These are phyloP conservation scores for Cryphonectria carpinicola DNA, from an alignment of 2,329 filamentous ascomycete genomes.

Conservation along the genomic window DNA sequence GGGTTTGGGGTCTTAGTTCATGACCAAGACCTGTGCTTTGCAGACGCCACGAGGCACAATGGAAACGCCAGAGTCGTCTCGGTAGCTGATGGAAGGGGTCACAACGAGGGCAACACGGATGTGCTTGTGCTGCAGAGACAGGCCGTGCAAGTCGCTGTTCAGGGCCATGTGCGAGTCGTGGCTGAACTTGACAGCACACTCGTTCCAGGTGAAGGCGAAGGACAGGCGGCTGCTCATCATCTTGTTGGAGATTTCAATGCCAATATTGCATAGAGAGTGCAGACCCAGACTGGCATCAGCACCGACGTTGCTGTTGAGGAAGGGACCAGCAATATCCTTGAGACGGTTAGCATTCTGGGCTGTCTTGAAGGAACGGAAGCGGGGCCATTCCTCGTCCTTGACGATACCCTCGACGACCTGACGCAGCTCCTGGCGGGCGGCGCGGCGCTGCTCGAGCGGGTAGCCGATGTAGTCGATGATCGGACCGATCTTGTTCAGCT, in stretches of 20 bases:
- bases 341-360: conserved; percentile 33
- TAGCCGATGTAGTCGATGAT: conserved; percentile 29
- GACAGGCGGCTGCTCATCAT: conserved; percentile 47
- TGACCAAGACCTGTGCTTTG: conserved; percentile 53
- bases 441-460: conserved; percentile 39
- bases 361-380: conserved; percentile 34
- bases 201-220: conserved; percentile 49
- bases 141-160: conserved; percentile 46
- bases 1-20: conserved; percentile 40
- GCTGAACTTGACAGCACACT: conserved; percentile 53
- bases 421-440: conserved; percentile 42
- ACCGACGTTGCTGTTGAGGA: conserved; percentile 46
- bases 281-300: conserved; percentile 48
- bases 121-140: conserved; percentile 53
- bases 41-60: conserved; percentile 50
- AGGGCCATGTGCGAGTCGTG: conserved; percentile 51
- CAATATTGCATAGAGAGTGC: conserved; percentile 44
- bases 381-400: conserved; percentile 35
- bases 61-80: conserved; percentile 53
- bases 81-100: conserved; percentile 58
- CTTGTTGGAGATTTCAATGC: conserved; percentile 51
- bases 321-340: conserved; percentile 46
- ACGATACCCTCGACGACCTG: conserved; percentile 40
- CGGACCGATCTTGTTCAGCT: conserved; percentile 32
- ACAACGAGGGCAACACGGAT: conserved; percentile 58